These are phyloP conservation scores for Talaromyces stipitatus DNA, from an alignment of 495 filamentous ascomycete species.

Conservation along the genomic window DNA sequence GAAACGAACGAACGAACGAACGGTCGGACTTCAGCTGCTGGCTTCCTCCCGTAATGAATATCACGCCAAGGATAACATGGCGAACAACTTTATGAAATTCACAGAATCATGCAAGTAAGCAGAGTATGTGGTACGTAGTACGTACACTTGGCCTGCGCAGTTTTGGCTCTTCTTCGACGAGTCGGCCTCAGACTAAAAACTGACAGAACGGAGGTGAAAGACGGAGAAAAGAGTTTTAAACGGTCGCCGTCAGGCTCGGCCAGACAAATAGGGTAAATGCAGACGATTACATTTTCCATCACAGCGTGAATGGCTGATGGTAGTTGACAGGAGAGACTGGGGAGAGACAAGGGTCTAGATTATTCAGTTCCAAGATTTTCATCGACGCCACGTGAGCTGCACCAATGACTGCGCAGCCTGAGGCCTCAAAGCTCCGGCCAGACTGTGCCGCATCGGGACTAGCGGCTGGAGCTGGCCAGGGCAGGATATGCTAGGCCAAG, in stretches of 20 bases:
- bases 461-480: neutral
- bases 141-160: neutral
- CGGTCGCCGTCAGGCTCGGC: no score
- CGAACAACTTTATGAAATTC: no score
- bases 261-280: no score
- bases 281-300: no score
- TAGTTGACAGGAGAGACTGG: no score
- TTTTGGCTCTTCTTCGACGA: neutral
- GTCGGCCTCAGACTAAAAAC: no score
- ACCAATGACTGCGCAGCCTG: neutral
- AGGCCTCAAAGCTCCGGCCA: neutral
- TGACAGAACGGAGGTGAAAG: no score
- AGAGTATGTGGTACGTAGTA: neutral
- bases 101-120: neutral
- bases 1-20: neutral
- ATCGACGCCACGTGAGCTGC: neutral
- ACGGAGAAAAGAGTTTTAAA: no score
- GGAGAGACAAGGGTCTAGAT: no score
- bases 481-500: no score
- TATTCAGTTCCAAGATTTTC: neutral
- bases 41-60: neutral
- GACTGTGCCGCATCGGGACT: neutral
- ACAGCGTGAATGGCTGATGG: no score
- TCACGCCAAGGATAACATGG: neutral
- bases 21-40: neutral